Conservation (phyloP, 1,139 yeast species). For the Debaryomycetaceae sp. region DNA sequence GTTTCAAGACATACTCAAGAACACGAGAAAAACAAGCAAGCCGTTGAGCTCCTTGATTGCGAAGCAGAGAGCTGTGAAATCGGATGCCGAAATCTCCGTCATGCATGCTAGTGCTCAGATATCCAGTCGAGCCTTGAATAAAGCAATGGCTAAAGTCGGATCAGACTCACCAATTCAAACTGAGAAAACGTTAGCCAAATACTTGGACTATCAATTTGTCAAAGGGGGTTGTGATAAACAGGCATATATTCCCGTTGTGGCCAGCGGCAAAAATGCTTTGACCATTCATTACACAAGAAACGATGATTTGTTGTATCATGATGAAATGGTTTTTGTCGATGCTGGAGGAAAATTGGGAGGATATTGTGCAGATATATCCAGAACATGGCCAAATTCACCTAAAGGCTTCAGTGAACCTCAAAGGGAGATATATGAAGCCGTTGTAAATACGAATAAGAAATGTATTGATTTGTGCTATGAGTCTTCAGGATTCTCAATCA, state of each 20-base stretch:
- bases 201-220: constrained; percentile 75
- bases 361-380: constrained; percentile 90
- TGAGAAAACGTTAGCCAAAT: constrained; percentile 80
- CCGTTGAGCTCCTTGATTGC: constrained; percentile 51
- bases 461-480: constrained; percentile 70
- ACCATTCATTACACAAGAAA: constrained; percentile 90
- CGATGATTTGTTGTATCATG: constrained; percentile 69
- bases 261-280: constrained; percentile 83
- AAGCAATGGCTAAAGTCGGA: constrained; percentile 65
- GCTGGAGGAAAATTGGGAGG: constrained; percentile 96
- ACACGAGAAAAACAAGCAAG: constrained; percentile 32
- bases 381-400: constrained; percentile 88
- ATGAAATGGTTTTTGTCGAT: constrained; percentile 87
- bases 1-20: constrained; percentile 17
- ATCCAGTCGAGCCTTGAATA: constrained; percentile 78
- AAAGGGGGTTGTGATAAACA: constrained; percentile 85
- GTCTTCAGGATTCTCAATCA: constrained; percentile 50
- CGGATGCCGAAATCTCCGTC: constrained; percentile 68
- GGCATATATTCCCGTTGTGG: constrained; percentile 95
- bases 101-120: constrained; percentile 82
- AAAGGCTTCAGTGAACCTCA: constrained; percentile 74
- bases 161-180: constrained; percentile 46
- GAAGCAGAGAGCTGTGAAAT: constrained; percentile 63
- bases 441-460: constrained; percentile 73
- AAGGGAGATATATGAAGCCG: constrained; percentile 82